Conservation (phyloP, 2,329 filamentous ascomycete species). For the Coniochaeta sp. region DNA sequence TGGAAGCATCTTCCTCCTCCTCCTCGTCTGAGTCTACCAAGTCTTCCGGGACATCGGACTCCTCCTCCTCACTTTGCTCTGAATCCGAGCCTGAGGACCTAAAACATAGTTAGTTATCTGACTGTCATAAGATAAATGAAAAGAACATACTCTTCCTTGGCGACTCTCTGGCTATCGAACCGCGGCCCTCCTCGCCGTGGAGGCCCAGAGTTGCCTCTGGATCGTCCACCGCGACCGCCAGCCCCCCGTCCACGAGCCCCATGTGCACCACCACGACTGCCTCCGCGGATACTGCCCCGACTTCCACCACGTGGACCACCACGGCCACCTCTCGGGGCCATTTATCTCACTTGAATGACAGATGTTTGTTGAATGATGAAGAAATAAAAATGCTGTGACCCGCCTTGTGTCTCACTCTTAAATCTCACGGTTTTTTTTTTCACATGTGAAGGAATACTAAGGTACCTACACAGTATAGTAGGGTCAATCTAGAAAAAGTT, state of each 20-base stretch:
- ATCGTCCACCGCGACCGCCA: conserved; percentile 4
- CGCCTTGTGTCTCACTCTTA: not conserved
- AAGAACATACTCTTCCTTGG: conserved; percentile 27
- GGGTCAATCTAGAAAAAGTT: no score
- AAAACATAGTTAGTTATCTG: not conserved
- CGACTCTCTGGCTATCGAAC: conserved; percentile 39
- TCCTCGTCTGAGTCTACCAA: conserved; percentile 36
- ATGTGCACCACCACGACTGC: conserved; percentile 12
- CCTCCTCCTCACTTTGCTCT: not conserved
- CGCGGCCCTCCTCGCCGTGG: conserved; percentile 21
- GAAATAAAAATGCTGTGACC: not conserved
- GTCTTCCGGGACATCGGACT: conserved; percentile 21
- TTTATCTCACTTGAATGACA: not conserved
- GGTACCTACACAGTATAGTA: no score
- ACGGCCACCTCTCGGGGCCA: conserved; percentile 12
- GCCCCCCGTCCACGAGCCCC: conserved; percentile 4
- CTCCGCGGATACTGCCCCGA: conserved; percentile 15
- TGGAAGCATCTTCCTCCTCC: conserved; percentile 29
- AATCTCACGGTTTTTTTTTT: not conserved
- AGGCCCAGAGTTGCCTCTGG: not conserved
- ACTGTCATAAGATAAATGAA: conserved; percentile 9
- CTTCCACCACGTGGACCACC: conserved; percentile 15
- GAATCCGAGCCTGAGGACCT: conserved; percentile 1
- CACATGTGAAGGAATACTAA: conserved; percentile 4
- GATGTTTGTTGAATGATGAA: not conserved